A percentile compares a stretch with the other conserved stretches of the same genome.
phyloP scores from a whole-genome alignment of 371 early-diverging fungal genomes.

The Mortierella sp. region DNA sequence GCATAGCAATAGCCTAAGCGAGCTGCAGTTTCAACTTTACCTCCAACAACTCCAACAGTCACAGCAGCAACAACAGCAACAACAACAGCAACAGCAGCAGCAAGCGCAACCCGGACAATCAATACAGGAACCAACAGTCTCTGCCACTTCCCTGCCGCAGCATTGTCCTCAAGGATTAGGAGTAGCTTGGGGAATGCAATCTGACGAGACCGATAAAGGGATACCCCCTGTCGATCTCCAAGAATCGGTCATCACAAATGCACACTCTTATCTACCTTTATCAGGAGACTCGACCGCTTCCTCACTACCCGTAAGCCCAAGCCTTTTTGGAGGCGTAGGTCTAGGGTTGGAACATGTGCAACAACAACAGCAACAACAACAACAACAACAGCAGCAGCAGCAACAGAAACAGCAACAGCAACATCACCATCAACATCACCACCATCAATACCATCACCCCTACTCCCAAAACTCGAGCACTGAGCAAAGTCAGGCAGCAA shows the following conservation, averaged over 20 bases:
- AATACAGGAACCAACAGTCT: not conserved
- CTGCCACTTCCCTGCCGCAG: not conserved
- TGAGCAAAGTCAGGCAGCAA: too few species aligned
- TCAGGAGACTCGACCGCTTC: too few species aligned
- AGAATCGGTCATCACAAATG: too few species aligned
- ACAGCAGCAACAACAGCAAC: conserved; percentile 16
- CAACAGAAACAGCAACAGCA: too few species aligned
- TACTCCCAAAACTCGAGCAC: too few species aligned
- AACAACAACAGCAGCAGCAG: conserved; percentile 20
- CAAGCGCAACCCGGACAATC: not conserved
- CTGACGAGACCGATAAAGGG: too few species aligned
- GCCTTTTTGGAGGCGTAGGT: too few species aligned
- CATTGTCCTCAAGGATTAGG: too few species aligned
- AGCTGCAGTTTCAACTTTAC: conserved; percentile 43
- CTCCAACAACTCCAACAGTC: conserved; percentile 28
- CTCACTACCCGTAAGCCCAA: too few species aligned
- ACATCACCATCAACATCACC: conserved; percentile 6
- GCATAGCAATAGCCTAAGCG: conserved; percentile 31
- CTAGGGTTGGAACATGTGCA: not conserved
- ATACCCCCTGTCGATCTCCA: too few species aligned
- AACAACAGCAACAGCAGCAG: conserved; percentile 12
- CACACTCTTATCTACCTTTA: too few species aligned
- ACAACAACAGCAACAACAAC: conserved; percentile 14
- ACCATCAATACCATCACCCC: not conserved
- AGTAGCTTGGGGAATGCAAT: too few species aligned